Evolutionary conservation across 1,284 basidiomycete species (phyloP).

Genomic region (Ganoderma meredithae): DNA sequence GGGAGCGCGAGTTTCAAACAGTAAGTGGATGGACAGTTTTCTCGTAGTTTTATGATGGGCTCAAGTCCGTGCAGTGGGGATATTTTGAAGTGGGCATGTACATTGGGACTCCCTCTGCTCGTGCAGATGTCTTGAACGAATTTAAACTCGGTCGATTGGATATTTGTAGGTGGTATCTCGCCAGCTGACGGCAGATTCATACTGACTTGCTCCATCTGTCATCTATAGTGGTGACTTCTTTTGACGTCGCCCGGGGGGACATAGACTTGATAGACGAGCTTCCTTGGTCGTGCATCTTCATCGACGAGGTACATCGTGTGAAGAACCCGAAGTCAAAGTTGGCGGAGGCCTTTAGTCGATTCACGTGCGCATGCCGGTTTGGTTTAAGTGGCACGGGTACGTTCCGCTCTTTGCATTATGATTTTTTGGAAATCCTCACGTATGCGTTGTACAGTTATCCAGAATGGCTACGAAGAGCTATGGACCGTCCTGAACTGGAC

Average conservation of each 20-base stretch:
- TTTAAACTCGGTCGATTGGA: slow-evolving; percentile 81
- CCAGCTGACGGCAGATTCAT: too few species aligned
- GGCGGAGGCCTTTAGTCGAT: slow-evolving; percentile 68
- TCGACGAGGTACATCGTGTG: slow-evolving; percentile 86
- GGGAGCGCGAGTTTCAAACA: slow-evolving; percentile 82
- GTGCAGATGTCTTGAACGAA: slow-evolving; percentile 64
- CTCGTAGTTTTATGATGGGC: background rate
- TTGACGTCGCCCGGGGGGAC: slow-evolving; percentile 72
- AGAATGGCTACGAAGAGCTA: slow-evolving; percentile 85
- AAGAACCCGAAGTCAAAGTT: slow-evolving; percentile 77
- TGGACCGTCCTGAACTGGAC: slow-evolving; percentile 88
- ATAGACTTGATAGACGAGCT: slow-evolving; percentile 71
- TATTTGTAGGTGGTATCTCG: slow-evolving; percentile 57
- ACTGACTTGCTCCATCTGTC: too few species aligned
- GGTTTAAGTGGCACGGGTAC: slow-evolving; percentile 73
- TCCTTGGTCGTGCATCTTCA: slow-evolving; percentile 73
- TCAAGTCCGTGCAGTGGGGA: slow-evolving; percentile 61
- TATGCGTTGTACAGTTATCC: slow-evolving; percentile 72
- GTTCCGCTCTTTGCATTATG: background rate
- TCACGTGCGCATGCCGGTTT: slow-evolving; percentile 69
- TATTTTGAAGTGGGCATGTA: slow-evolving; percentile 84
- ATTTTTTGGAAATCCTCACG: background rate
- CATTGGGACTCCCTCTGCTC: slow-evolving; percentile 55
- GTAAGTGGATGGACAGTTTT: slow-evolving; percentile 48
- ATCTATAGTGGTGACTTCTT: slow-evolving; percentile 70